Conservation (phyloP, 345 rosid genomes). For the Dipteronia sinensis region DNA sequence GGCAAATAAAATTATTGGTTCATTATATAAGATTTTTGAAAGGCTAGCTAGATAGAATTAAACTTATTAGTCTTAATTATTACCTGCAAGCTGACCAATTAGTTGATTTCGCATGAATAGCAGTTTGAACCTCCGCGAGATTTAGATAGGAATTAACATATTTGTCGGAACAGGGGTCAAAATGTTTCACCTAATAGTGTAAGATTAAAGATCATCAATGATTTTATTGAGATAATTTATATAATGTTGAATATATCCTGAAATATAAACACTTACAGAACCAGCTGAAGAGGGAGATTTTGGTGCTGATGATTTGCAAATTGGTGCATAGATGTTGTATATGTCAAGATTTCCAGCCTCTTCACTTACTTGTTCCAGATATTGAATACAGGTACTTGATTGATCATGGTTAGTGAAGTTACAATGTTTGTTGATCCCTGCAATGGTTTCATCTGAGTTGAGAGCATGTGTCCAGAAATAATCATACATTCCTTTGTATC, state of each 20-base stretch:
- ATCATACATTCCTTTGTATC: slow-evolving; percentile 35
- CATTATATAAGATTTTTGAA: not conserved
- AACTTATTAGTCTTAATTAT: not conserved
- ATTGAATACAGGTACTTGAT: slow-evolving; percentile 21
- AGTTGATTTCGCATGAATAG: slow-evolving; percentile 44
- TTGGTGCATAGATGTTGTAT: slow-evolving; percentile 49
- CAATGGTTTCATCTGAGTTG: slow-evolving; percentile 47
- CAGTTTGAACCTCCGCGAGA: slow-evolving; percentile 42
- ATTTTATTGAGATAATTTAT: not conserved
- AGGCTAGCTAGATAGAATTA: not conserved
- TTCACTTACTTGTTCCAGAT: not conserved
- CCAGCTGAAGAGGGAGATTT: slow-evolving; percentile 9
- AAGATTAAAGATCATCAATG: not conserved
- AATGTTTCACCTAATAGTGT: slow-evolving; percentile 28
- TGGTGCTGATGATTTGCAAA: slow-evolving; percentile 29
- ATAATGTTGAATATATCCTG: not conserved
- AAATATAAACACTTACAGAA: slow-evolving; percentile 25
- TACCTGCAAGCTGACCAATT: slow-evolving; percentile 46
- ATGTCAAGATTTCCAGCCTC: slow-evolving; percentile 30
- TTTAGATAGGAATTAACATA: slow-evolving; percentile 44
- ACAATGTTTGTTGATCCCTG: slow-evolving; percentile 38
- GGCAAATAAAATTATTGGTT: too few relatives aligned
- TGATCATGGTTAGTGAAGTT: slow-evolving; percentile 21
- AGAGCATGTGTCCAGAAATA: slow-evolving; percentile 55
- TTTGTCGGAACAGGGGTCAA: slow-evolving; percentile 45